Evolutionary conservation across 1,139 yeast species (phyloP).

Genomic region (Blastobotrys apis): DNA sequence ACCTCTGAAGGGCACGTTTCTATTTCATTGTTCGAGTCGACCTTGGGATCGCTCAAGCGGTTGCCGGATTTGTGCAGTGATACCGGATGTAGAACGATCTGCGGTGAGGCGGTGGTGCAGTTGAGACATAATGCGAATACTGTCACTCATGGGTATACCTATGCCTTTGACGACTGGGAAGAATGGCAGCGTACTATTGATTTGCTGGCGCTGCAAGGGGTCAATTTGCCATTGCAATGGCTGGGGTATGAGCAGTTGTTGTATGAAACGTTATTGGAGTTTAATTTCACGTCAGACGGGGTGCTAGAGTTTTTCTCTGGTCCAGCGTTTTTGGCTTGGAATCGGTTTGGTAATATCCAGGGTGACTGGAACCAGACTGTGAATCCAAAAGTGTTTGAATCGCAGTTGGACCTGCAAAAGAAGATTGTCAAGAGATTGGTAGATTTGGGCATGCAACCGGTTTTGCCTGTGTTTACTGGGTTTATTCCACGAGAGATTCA

Average conservation of each 20-base stretch:
- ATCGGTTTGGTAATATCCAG: conserved; percentile 20
- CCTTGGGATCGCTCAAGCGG: conserved; percentile 9
- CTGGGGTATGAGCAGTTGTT: conserved; percentile 18
- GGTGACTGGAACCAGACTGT: conserved; percentile 19
- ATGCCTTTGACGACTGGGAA: conserved; percentile 18
- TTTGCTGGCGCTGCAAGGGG: conserved; percentile 19
- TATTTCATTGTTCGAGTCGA: conserved; percentile 17
- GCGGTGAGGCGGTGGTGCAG: conserved; percentile 13
- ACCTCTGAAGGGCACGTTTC: conserved; percentile 19
- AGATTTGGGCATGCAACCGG: conserved; percentile 20
- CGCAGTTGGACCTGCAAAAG: conserved; percentile 15
- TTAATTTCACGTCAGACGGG: conserved; percentile 15
- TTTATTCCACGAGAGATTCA: conserved; percentile 16
- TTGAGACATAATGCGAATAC: conserved; percentile 19
- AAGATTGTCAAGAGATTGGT: conserved; percentile 17
- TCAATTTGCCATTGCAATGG: conserved; percentile 21
- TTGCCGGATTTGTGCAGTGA: conserved; percentile 13
- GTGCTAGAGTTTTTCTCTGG: conserved; percentile 17
- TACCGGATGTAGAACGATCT: background rate
- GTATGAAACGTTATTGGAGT: conserved; percentile 15
- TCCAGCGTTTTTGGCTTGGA: conserved; percentile 19
- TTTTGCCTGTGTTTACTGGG: conserved; percentile 20
- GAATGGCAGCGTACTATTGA: conserved; percentile 20
- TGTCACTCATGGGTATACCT: conserved; percentile 20
- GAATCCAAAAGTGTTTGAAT: conserved; percentile 8